Percentiles rank a stretch among this genome's conserved stretches.
Conservation (phyloP, 192 early-diverging fungal genomes). For the Umbelopsis isabellina region DNA sequence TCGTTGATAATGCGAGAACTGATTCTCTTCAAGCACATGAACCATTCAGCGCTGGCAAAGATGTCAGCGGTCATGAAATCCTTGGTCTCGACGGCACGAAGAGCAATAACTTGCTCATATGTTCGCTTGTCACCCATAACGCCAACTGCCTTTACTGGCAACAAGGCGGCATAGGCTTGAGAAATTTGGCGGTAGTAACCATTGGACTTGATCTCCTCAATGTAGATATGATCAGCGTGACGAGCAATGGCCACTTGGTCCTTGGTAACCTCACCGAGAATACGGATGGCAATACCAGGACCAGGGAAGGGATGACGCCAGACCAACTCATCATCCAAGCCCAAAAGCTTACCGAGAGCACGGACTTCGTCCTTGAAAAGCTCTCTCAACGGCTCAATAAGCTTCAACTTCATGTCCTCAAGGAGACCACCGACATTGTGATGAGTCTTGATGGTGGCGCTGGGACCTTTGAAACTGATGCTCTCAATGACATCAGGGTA, state of each 20-base stretch:
- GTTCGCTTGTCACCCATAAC: constrained; percentile 99
- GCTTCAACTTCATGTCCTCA: constrained; percentile 96
- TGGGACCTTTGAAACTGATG: constrained; percentile 98
- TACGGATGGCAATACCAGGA: constrained; percentile 97
- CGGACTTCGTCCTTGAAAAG: constrained; percentile 99
- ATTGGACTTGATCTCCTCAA: constrained; percentile 98
- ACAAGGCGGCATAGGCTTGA: constrained; percentile 95
- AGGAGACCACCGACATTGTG: constrained; percentile 98
- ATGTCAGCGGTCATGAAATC: constrained; percentile 99
- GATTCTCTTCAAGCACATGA: constrained; percentile 83
- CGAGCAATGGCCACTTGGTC: constrained; percentile 95
- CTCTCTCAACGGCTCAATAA: constrained; percentile 98
- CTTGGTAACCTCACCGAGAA: constrained; percentile 93
- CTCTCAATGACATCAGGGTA: constrained; percentile 99
- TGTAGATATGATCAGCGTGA: constrained; percentile 95
- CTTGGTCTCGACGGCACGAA: constrained; percentile 93
- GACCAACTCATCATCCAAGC: constrained; percentile 91
- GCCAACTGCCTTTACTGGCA: constrained; percentile 95
- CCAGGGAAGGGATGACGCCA: constrained; percentile 99
- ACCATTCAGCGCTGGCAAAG: constrained; percentile 44
- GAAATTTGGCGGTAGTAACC: constrained; percentile 96
- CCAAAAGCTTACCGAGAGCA: constrained; percentile 87
- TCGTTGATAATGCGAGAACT: constrained; percentile 98
- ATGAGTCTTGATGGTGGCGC: constrained; percentile 98
- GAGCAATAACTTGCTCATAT: constrained; percentile 98